These are phyloP conservation scores for Ophiostoma sp. DNA, from an alignment of 2,329 filamentous ascomycete species.

Conservation along the genomic window DNA sequence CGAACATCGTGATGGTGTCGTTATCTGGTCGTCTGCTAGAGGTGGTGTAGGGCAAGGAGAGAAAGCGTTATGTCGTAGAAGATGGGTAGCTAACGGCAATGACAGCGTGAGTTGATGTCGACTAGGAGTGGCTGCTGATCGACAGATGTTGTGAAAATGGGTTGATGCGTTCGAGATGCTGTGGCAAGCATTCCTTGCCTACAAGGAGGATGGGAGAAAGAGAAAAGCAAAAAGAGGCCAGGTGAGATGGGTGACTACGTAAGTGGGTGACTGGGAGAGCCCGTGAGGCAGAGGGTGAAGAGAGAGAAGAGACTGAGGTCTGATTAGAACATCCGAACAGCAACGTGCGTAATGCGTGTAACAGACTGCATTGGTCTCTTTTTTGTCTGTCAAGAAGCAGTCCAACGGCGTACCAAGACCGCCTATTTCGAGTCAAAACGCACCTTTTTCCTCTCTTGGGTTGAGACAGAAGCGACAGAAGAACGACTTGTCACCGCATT, in stretches of 20 bases:
- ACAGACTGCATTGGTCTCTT: background rate
- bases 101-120: background rate
- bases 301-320: background rate
- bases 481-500: background rate
- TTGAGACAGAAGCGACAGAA: background rate
- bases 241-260: background rate
- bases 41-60: background rate
- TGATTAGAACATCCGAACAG: conserved; percentile 2
- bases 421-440: conserved; percentile 22
- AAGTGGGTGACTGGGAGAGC: background rate
- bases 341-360: conserved; percentile 28
- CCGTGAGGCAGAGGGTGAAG: background rate
- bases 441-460: background rate
- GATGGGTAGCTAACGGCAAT: background rate
- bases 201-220: background rate
- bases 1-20: conserved; percentile 50
- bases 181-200: background rate
- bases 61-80: background rate
- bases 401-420: conserved; percentile 21
- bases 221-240: background rate
- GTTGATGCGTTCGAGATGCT: background rate
- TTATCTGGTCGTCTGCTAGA: background rate
- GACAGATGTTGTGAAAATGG: background rate
- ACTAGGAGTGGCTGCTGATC: background rate
- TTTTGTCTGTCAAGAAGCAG: conserved; percentile 23